Conservation (phyloP, 257 asterid species). For the Thymus quinquecostatus region DNA sequence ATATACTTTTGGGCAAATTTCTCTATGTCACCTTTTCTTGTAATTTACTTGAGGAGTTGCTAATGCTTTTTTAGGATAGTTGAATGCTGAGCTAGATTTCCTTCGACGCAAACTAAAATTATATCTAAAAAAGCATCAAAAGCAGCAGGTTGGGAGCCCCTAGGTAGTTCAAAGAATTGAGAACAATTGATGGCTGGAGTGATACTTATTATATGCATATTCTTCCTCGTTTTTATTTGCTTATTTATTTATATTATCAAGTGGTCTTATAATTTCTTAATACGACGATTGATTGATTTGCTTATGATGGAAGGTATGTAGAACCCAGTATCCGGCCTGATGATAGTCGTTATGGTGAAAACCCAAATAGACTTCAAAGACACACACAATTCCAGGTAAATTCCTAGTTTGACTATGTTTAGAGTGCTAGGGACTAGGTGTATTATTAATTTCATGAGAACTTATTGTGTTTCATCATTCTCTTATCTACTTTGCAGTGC, state of each 20-base stretch:
- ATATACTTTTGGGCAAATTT: background rate
- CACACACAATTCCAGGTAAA: conserved; percentile 96
- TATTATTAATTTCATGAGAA: conserved; percentile 18
- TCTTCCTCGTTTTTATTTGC: conserved; percentile 2
- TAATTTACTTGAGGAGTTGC: background rate
- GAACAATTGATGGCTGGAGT: no score
- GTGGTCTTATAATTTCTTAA: conserved; percentile 23
- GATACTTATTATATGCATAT: background rate
- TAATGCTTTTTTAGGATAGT: background rate
- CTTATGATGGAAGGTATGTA: conserved; percentile 76
- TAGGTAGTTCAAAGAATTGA: no score
- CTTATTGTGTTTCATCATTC: conserved; percentile 29
- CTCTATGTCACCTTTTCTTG: background rate
- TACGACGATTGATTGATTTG: conserved; percentile 40
- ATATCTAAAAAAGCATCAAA: no score
- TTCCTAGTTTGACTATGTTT: conserved; percentile 13
- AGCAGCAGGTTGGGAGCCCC: no score
- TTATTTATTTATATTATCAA: background rate
- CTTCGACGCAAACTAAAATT: background rate
- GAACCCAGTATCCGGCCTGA: conserved; percentile 99
- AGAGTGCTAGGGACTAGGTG: conserved; percentile 11
- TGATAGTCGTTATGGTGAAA: conserved; percentile 99
- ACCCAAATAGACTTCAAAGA: conserved; percentile 96
- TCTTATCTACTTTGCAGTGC: conserved; percentile 36
- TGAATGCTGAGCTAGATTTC: conserved; percentile 13